These are phyloP conservation scores for Leccinum boreale DNA, from an alignment of 768 basidiomycete genomes.

Conservation along the genomic window DNA sequence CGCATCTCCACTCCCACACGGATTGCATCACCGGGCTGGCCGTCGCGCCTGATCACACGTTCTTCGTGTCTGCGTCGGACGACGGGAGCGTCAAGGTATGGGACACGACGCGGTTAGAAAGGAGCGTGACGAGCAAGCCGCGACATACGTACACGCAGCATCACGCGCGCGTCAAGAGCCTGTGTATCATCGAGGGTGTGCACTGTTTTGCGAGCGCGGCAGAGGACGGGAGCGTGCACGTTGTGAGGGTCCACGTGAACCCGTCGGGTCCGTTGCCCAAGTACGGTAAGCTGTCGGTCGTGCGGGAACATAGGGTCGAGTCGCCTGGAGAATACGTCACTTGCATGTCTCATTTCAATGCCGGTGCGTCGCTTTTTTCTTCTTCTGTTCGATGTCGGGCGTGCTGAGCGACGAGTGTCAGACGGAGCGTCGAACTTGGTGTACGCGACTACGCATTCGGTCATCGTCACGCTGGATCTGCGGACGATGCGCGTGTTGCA, in stretches of 20 bases:
- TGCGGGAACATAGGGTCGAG: conserved; percentile 79
- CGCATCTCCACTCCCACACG: conserved; percentile 80
- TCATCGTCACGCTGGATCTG: conserved; percentile 75
- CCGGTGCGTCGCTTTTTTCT: conserved; percentile 44
- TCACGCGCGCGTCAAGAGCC: conserved; percentile 60
- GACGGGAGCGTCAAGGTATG: conserved; percentile 93
- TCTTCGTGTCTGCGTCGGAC: conserved; percentile 91
- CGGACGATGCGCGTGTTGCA: conserved; percentile 78
- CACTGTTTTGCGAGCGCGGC: conserved; percentile 89
- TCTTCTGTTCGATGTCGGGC: background rate
- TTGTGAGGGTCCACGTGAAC: conserved; percentile 78
- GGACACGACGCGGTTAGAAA: conserved; percentile 90
- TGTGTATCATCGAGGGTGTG: conserved; percentile 81
- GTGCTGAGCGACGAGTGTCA: conserved; percentile 22
- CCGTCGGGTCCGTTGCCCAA: conserved; percentile 71
- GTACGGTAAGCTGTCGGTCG: conserved; percentile 73
- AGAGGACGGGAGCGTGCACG: conserved; percentile 79
- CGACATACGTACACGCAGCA: conserved; percentile 69
- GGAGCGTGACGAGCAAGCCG: conserved; percentile 88
- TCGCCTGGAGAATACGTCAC: conserved; percentile 78
- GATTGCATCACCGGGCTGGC: conserved; percentile 77
- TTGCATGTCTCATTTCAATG: conserved; percentile 76
- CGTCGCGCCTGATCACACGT: conserved; percentile 90
- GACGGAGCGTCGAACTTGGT: conserved; percentile 81
- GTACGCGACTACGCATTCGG: conserved; percentile 79